Evolutionary conservation across 148 eudicot species (phyloP), one percentile per base, ranked within the genome.

Genomic region (Chenopodium quinoa): DNA sequence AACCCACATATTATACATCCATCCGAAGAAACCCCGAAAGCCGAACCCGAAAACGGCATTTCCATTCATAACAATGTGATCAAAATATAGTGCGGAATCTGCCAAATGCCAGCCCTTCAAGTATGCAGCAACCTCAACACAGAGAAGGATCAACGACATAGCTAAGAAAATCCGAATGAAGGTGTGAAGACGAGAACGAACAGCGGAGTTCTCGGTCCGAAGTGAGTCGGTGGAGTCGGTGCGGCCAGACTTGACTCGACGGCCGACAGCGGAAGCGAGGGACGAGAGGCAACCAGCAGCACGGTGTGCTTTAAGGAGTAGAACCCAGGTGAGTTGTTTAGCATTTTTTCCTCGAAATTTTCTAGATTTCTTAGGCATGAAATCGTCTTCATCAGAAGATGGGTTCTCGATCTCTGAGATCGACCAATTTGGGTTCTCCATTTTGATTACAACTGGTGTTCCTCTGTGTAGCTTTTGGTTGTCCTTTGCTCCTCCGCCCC

Each of bases 381-480:
- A 74, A 22, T 83, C 82, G 10, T 60, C 73, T 19, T 84, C 79
- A 0, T 84, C 80, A 1, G 79, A 81, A 0, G 75, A 68, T 0
- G 94, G 94, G 2, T 84, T 69, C 27, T 91, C 88, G 22, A 94
- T 86, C 82, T 97, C 98, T 9, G 90, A 90, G 83, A 97, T 92
- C 8, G 98, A 91, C 99, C 97, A 97, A 76, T 94, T 94, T 0
- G 98, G 97, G 81, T 91, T 94, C 75, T 94, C 97, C 98, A 97
- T 94, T 68, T 97, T 97, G 0, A 97, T 90, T 1, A 97, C 94
- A 60, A 97, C 98, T 4, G 98, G 98, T 1, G 97, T 94, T 0
- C 97, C 99, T 12, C 89, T 84, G 78, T 91, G 95, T 16, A 50
- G 44, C 1, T 80, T 78, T 65, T 91, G 88, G 40, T 84, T 89